phyloP scores from a whole-genome alignment of 331 rosid genomes.

The Prunus yedoensis region DNA sequence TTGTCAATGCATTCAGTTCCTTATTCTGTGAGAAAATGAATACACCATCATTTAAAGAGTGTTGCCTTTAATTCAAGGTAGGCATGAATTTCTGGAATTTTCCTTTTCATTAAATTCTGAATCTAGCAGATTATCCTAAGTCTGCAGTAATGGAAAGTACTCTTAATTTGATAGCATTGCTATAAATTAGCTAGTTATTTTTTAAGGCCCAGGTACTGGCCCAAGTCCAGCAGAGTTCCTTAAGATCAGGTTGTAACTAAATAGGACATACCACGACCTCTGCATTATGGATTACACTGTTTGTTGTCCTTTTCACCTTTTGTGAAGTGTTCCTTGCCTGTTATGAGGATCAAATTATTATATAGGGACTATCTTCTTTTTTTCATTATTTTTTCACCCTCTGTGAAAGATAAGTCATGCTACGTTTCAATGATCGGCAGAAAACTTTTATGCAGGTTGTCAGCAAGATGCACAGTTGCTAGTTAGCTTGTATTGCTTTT shows the following conservation, averaged over 20 bases:
- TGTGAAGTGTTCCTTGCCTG: background rate
- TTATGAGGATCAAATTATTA: background rate
- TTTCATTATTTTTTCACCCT: too few relatives aligned
- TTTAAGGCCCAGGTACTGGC: background rate
- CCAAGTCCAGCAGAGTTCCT: background rate
- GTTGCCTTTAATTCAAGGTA: background rate
- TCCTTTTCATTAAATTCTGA: background rate
- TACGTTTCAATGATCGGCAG: background rate
- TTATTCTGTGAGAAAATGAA: background rate
- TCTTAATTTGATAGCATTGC: background rate
- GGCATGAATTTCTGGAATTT: background rate
- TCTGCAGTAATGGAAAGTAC: background rate
- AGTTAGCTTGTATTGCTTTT: background rate
- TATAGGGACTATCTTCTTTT: background rate
- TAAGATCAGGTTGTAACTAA: slow-evolving; percentile 1
- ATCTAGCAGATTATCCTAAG: background rate
- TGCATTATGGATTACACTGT: background rate
- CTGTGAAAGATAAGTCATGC: background rate
- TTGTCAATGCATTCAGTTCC: background rate
- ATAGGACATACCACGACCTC: background rate
- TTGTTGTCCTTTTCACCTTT: background rate
- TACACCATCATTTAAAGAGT: background rate
- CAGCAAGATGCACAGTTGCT: background rate
- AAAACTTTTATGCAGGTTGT: background rate
- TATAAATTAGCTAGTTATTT: background rate